Conservation (phyloP, 2,329 filamentous ascomycete species). For the Cladophialophora immunda region DNA sequence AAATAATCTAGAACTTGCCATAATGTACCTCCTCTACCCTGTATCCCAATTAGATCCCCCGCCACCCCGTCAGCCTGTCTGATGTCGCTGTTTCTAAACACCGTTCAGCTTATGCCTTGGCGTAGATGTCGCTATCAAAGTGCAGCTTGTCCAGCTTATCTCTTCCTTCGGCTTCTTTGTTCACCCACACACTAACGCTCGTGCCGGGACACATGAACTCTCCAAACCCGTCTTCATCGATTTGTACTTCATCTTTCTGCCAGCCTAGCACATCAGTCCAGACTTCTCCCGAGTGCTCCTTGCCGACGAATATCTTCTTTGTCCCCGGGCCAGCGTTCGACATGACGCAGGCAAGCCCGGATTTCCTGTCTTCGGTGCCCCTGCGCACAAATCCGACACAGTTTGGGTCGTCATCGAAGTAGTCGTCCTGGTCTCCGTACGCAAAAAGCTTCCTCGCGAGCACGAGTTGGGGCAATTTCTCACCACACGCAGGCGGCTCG, state of each 20-base stretch:
- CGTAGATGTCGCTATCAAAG: constrained; percentile 44
- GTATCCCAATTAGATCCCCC: neutral
- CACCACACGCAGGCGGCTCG: constrained; percentile 59
- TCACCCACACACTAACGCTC: constrained; percentile 70
- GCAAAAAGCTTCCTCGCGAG: constrained; percentile 72
- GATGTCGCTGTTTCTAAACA: neutral
- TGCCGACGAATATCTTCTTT: constrained; percentile 71
- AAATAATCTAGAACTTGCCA: too few relatives aligned
- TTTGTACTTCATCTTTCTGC: constrained; percentile 63
- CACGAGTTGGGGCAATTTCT: constrained; percentile 66
- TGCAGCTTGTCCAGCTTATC: constrained; percentile 54
- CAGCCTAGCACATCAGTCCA: constrained; percentile 71
- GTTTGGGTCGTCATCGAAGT: constrained; percentile 66
- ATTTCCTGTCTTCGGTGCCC: constrained; percentile 45
- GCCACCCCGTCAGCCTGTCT: neutral
- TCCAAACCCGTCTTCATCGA: constrained; percentile 67
- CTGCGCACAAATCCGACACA: constrained; percentile 70
- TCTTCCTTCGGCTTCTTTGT: constrained; percentile 62
- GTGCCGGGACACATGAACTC: constrained; percentile 62
- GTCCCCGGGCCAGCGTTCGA: constrained; percentile 55
- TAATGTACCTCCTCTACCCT: too few relatives aligned
- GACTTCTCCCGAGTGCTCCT: constrained; percentile 64
- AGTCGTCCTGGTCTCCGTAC: constrained; percentile 71
- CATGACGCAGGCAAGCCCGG: constrained; percentile 65
- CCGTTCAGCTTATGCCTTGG: constrained; percentile 15